A percentile compares a stretch with the other conserved stretches of the same genome.
phyloP scores from a whole-genome alignment of 2,329 filamentous ascomycete genomes.

The Curvularia verruculosa region DNA sequence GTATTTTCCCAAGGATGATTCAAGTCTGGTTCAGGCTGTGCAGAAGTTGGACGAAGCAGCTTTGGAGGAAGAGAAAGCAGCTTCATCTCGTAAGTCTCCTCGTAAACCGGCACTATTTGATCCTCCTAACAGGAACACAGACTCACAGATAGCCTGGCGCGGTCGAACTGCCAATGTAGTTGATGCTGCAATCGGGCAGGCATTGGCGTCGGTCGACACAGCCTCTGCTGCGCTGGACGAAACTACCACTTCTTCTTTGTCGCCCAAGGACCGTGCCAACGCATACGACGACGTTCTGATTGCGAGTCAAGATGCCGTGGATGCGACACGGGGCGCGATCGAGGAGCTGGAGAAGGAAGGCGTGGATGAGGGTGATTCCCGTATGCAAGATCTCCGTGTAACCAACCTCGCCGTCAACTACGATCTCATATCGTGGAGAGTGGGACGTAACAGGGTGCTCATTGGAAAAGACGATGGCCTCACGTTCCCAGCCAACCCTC shows the following conservation, averaged over 20 bases:
- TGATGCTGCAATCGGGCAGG: constrained; percentile 87
- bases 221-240: constrained; percentile 60
- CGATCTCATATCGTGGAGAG: constrained; percentile 90
- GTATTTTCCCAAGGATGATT: constrained; percentile 73
- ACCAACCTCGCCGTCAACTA: constrained; percentile 94
- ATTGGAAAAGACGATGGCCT: constrained; percentile 84
- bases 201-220: constrained; percentile 71
- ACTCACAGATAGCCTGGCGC: constrained; percentile 79
- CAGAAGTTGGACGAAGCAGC: constrained; percentile 69
- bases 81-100: constrained; percentile 55
- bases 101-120: neutral
- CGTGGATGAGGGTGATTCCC: constrained; percentile 78
- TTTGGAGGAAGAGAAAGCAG: constrained; percentile 55
- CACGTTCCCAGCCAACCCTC: constrained; percentile 59
- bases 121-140: constrained; percentile 34
- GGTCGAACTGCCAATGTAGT: constrained; percentile 85
- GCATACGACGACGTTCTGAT: constrained; percentile 92
- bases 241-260: constrained; percentile 49
- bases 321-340: constrained; percentile 90
- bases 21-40: constrained; percentile 68
- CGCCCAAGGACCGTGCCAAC: constrained; percentile 72
- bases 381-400: constrained; percentile 92
- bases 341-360: constrained; percentile 87
- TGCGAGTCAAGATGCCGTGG: constrained; percentile 89
- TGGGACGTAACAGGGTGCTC: constrained; percentile 88